Percentiles rank a stretch among this genome's conserved stretches.
Evolutionary conservation across 2,329 filamentous ascomycete species (phyloP).

Genomic region (Lecanicillium sp.): DNA sequence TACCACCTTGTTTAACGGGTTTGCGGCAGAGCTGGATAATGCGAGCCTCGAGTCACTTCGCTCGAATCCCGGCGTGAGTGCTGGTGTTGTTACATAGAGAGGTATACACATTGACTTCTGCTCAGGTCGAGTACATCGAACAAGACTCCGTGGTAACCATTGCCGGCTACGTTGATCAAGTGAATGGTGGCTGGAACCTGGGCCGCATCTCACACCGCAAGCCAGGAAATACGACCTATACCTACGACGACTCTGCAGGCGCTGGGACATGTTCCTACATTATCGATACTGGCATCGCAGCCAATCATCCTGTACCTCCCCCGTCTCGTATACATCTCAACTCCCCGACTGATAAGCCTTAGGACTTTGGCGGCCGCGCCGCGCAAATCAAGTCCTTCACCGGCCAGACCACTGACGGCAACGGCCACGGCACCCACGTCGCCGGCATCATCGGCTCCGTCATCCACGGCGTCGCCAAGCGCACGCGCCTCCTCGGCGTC

Average conservation of each 20-base stretch:
- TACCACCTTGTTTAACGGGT: not conserved
- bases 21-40: not conserved
- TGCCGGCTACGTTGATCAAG: not conserved
- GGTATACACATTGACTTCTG: not conserved
- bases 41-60: not conserved
- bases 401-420: conserved; percentile 28
- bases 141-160: not conserved
- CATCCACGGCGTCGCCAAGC: conserved; percentile 37
- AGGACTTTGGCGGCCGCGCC: conserved; percentile 33
- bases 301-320: not conserved
- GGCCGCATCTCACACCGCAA: conserved; percentile 4
- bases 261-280: conserved; percentile 7
- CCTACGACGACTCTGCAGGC: conserved; percentile 6
- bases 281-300: conserved; percentile 2
- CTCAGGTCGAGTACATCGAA: conserved; percentile 5
- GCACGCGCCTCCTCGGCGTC: conserved; percentile 31
- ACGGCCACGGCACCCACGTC: conserved; percentile 37
- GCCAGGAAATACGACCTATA: conserved; percentile 4
- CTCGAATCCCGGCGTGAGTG: not conserved
- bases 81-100: not conserved
- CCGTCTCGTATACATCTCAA: too few relatives aligned
- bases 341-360: not conserved
- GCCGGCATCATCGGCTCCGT: conserved; percentile 34
- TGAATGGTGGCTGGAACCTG: conserved; percentile 3
- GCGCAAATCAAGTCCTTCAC: conserved; percentile 18